A percentile compares a stretch with the other conserved stretches of the same genome.
Evolutionary conservation across 305 asterid species (phyloP).

Genomic region (Fraxinus baroniana): DNA sequence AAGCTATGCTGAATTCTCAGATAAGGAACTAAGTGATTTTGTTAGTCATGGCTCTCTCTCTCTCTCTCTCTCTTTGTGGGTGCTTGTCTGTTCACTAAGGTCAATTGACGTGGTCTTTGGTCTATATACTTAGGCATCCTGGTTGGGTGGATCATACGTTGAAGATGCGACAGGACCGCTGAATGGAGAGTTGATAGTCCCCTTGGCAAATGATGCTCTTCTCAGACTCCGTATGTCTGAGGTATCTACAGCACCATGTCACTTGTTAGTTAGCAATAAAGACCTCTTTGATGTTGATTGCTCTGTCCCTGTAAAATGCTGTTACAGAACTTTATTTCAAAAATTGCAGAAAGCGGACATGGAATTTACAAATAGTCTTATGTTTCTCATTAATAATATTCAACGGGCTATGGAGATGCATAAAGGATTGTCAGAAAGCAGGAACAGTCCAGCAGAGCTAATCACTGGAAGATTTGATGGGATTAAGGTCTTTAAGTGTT

Average conservation of each 20-base stretch:
- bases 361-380: conserved; percentile 58
- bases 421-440: conserved; percentile 52
- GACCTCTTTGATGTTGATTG: not conserved
- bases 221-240: conserved; percentile 73
- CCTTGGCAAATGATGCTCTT: conserved; percentile 51
- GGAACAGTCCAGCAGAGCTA: conserved; percentile 56
- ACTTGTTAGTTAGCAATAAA: not conserved
- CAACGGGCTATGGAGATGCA: conserved; percentile 57
- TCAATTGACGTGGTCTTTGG: conserved; percentile 20
- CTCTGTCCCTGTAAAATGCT: conserved; percentile 8
- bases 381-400: conserved; percentile 49
- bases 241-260: conserved; percentile 41
- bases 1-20: conserved; percentile 56
- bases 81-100: not conserved
- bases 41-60: conserved; percentile 46
- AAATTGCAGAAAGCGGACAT: conserved; percentile 69
- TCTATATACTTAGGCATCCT: conserved; percentile 59
- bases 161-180: conserved; percentile 47
- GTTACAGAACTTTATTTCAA: conserved; percentile 9
- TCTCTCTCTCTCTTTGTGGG: conserved; percentile 5
- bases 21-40: conserved; percentile 67
- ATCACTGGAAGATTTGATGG: conserved; percentile 82
- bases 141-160: conserved; percentile 85
- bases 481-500: conserved; percentile 54
- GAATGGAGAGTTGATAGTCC: conserved; percentile 67